Conservation (phyloP, 31 red algal species). For the Odonthalia washingtoniensis region DNA sequence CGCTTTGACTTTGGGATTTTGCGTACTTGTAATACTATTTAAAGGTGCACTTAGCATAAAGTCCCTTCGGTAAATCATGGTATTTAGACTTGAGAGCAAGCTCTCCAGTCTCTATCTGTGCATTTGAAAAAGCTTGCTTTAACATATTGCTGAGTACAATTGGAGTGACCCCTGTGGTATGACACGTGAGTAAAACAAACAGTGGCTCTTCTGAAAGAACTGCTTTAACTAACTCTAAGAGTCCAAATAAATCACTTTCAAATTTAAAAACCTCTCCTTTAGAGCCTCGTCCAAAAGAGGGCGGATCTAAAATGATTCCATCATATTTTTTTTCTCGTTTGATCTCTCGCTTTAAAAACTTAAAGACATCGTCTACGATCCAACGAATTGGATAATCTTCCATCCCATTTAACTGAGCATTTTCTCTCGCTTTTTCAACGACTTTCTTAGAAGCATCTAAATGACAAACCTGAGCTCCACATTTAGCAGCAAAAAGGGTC, state of each 20-base stretch:
- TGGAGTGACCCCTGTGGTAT: conserved; percentile 8
- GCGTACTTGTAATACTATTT: no score
- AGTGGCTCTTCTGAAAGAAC: conserved; percentile 14
- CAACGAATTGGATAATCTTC: conserved; percentile 11
- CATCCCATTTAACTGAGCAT: not conserved
- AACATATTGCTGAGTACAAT: not conserved
- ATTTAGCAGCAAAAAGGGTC: not conserved
- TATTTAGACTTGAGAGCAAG: no score
- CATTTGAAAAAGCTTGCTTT: no score
- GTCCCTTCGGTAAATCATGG: no score
- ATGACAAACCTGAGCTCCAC: not conserved
- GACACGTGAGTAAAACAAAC: conserved; percentile 7
- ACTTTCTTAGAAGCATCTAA: conserved; percentile 15
- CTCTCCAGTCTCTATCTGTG: no score
- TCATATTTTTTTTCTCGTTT: conserved; percentile 12
- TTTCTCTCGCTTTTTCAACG: conserved; percentile 1
- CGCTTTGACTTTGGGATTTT: no score
- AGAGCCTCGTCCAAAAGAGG: conserved; percentile 15
- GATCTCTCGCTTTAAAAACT: conserved; percentile 15
- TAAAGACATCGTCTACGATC: conserved; percentile 19
- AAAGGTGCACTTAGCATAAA: no score
- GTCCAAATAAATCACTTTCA: not conserved
- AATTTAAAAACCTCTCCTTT: conserved; percentile 29
- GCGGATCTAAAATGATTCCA: conserved; percentile 17
- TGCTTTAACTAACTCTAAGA: conserved; percentile 1